These are phyloP conservation scores for Phlyctochytrium planicorne DNA, from an alignment of 192 early-diverging fungal genomes.

Conservation along the genomic window DNA sequence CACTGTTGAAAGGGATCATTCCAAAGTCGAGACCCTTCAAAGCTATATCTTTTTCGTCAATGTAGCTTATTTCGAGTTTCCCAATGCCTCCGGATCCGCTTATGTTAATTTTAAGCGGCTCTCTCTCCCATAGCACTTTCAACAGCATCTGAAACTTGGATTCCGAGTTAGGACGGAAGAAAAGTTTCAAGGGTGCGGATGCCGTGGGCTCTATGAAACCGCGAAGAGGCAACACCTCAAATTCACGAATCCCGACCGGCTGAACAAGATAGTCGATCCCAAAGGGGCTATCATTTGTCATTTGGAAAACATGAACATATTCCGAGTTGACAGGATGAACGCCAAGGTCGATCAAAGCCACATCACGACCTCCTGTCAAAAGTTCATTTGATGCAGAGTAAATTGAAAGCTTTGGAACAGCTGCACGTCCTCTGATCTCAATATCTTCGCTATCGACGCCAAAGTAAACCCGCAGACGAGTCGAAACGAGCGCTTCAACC, in stretches of 20 bases:
- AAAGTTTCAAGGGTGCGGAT: constrained; percentile 39
- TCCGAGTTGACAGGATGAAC: constrained; percentile 54
- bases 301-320: constrained; percentile 37
- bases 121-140: constrained; percentile 58
- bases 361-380: constrained; percentile 8
- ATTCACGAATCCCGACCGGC: constrained; percentile 54
- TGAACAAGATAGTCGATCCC: constrained; percentile 59
- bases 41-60: constrained; percentile 45
- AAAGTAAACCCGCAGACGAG: constrained; percentile 45
- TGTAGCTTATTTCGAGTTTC: constrained; percentile 51
- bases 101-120: constrained; percentile 43
- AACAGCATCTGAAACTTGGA: constrained; percentile 43
- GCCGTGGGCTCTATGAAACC: constrained; percentile 51
- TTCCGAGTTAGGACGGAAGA: constrained; percentile 55
- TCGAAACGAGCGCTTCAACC: constrained; percentile 24
- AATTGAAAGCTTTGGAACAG: constrained; percentile 38
- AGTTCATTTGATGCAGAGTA: constrained; percentile 30
- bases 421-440: constrained; percentile 43
- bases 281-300: constrained; percentile 58
- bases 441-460: constrained; percentile 51
- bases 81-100: constrained; percentile 55
- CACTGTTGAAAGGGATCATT: constrained; percentile 61
- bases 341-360: constrained; percentile 45
- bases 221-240: constrained; percentile 51
- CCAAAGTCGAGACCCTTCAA: constrained; percentile 56